Conservation (phyloP, 1,284 basidiomycete genomes). For the Leccinum solheimii region DNA sequence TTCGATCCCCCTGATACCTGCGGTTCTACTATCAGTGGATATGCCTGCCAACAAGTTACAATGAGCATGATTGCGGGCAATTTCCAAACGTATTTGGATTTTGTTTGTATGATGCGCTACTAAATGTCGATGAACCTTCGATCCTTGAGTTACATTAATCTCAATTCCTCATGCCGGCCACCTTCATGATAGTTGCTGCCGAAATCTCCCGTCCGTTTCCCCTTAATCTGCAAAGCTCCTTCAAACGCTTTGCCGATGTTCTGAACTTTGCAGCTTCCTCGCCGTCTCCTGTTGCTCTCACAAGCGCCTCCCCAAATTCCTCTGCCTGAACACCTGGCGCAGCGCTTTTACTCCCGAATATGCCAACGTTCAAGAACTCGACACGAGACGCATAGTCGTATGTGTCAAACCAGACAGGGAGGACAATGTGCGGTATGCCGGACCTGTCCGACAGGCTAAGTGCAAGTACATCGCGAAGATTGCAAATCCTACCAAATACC, state of each 20-base stretch:
- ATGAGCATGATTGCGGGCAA: no score
- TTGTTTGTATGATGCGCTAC: no score
- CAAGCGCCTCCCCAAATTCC: constrained; percentile 13
- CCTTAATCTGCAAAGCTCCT: constrained; percentile 9
- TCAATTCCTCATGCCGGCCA: not conserved
- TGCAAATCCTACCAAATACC: constrained; percentile 12
- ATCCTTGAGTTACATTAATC: no score
- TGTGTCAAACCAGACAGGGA: constrained; percentile 20
- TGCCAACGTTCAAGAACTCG: constrained; percentile 17
- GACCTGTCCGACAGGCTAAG: not conserved
- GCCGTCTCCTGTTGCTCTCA: constrained; percentile 10
- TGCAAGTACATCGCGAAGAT: not conserved
- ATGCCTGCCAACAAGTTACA: no score
- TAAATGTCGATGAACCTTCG: not conserved
- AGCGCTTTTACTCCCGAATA: constrained; percentile 8
- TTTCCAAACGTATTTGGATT: no score
- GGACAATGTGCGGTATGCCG: constrained; percentile 13
- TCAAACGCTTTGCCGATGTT: constrained; percentile 8
- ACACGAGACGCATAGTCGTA: constrained; percentile 14
- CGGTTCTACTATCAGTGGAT: no score
- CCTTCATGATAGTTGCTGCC: constrained; percentile 3
- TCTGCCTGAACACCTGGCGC: constrained; percentile 13
- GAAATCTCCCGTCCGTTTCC: constrained; percentile 11
- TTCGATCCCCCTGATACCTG: no score
- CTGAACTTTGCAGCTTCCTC: constrained; percentile 10